These are phyloP conservation scores for Scleroderma citrinum DNA, from an alignment of 768 basidiomycete species.

Conservation along the genomic window DNA sequence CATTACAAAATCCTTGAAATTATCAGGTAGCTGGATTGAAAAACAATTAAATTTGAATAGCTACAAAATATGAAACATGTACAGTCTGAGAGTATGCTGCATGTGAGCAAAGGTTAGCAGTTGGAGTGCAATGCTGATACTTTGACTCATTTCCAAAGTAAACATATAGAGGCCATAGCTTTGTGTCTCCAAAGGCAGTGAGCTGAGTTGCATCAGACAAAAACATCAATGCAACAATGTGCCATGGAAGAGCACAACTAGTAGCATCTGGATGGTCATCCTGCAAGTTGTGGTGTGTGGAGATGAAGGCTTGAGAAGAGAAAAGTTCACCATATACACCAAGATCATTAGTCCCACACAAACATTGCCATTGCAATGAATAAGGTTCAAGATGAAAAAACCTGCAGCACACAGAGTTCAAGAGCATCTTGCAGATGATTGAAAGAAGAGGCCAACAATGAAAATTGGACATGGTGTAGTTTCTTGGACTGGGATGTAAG, in stretches of 20 bases:
- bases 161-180: constrained; percentile 21
- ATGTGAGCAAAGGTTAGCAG: constrained; percentile 4
- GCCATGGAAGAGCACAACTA: constrained; percentile 12
- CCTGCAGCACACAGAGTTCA: too few relatives aligned
- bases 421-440: too few relatives aligned
- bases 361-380: too few relatives aligned
- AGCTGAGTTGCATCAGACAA: constrained; percentile 30
- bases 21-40: constrained; percentile 7
- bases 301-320: too few relatives aligned
- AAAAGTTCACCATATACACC: too few relatives aligned
- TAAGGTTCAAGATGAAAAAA: too few relatives aligned
- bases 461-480: too few relatives aligned
- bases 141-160: constrained; percentile 21
- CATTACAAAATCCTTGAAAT: constrained; percentile 9
- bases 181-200: constrained; percentile 24
- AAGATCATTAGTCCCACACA: too few relatives aligned
- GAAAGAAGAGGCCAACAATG: too few relatives aligned
- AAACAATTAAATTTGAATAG: background rate
- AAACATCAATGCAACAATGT: constrained; percentile 13
- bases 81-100: constrained; percentile 9
- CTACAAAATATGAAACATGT: background rate
- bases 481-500: too few relatives aligned
- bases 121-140: constrained; percentile 15
- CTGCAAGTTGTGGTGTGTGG: too few relatives aligned
- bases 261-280: too few relatives aligned